Percentiles rank a stretch among this genome's conserved stretches.
These are phyloP conservation scores for Evernia prunastri DNA, from an alignment of 495 filamentous ascomycete genomes.

Conservation along the genomic window DNA sequence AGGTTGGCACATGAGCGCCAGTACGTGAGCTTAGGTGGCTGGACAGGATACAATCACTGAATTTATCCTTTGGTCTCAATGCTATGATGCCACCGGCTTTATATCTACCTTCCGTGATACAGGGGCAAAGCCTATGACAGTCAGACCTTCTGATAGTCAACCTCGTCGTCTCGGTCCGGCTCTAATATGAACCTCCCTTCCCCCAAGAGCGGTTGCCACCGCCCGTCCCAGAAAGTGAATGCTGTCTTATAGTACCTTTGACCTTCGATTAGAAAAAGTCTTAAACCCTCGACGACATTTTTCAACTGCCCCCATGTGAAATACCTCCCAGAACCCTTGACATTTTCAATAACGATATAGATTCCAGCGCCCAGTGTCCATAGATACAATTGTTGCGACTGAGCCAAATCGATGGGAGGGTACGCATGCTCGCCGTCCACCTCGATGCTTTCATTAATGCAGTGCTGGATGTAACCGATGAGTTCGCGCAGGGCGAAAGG, in stretches of 20 bases:
- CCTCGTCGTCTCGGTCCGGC: too few species aligned
- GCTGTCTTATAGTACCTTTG: background rate
- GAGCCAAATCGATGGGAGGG: background rate
- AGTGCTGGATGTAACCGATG: background rate
- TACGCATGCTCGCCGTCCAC: background rate
- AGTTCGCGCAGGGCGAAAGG: background rate
- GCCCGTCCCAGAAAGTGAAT: background rate
- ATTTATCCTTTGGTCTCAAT: too few species aligned
- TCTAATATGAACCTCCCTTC: too few species aligned
- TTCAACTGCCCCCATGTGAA: background rate
- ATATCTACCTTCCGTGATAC: too few species aligned
- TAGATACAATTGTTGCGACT: too few species aligned
- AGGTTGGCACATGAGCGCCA: too few species aligned
- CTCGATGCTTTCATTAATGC: background rate
- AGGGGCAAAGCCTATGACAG: too few species aligned
- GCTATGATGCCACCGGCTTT: too few species aligned
- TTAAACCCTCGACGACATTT: background rate
- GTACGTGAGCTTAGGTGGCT: too few species aligned
- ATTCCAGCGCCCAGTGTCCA: background rate
- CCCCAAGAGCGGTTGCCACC: too few species aligned
- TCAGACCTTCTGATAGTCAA: too few species aligned
- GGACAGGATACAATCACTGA: too few species aligned
- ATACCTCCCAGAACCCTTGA: background rate
- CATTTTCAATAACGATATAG: background rate
- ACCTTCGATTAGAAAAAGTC: background rate